Percentiles rank a stretch among this genome's conserved stretches.
These are phyloP conservation scores for Trematosphaeria pertusa DNA, from an alignment of 2,329 filamentous ascomycete genomes.

Conservation along the genomic window DNA sequence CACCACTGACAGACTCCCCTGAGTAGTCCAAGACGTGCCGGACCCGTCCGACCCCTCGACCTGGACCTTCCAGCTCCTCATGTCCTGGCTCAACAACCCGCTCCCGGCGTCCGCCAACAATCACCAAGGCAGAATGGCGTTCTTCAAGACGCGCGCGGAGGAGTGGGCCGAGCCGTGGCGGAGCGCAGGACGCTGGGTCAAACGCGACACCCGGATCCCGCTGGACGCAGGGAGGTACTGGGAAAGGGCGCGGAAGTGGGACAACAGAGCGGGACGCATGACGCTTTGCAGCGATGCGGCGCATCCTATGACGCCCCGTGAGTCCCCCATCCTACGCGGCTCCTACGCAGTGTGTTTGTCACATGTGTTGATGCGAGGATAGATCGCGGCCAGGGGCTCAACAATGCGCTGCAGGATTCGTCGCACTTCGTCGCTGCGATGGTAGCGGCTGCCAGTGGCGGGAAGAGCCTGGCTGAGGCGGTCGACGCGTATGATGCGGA, in stretches of 20 bases:
- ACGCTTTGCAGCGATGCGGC: slow-evolving; percentile 48
- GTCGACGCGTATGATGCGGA: slow-evolving; percentile 43
- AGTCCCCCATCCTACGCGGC: slow-evolving; percentile 17
- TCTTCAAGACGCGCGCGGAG: slow-evolving; percentile 28
- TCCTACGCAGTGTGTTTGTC: slow-evolving; percentile 11
- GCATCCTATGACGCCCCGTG: slow-evolving; percentile 47
- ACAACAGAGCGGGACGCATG: slow-evolving; percentile 38
- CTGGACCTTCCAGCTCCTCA: slow-evolving; percentile 42
- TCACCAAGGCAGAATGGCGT: slow-evolving; percentile 23
- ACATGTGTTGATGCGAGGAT: slow-evolving; percentile 11
- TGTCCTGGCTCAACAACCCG: slow-evolving; percentile 27
- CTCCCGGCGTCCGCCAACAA: slow-evolving; percentile 22
- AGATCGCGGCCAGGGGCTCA: slow-evolving; percentile 46
- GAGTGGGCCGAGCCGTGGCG: slow-evolving; percentile 40
- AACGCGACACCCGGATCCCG: slow-evolving; percentile 28
- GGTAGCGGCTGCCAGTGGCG: slow-evolving; percentile 12
- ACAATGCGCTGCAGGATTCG: slow-evolving; percentile 44
- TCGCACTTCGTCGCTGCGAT: slow-evolving; percentile 28
- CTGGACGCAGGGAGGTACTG: slow-evolving; percentile 41
- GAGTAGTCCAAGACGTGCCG: slow-evolving; percentile 39
- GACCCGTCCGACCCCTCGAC: slow-evolving; percentile 32
- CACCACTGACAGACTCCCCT: too few species aligned
- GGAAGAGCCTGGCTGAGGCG: slow-evolving; percentile 18
- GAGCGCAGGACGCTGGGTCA: slow-evolving; percentile 31
- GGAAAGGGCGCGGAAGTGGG: slow-evolving; percentile 37